phyloP scores from a whole-genome alignment of 108 stramenopile species.

The Conticribra weissflogii region DNA sequence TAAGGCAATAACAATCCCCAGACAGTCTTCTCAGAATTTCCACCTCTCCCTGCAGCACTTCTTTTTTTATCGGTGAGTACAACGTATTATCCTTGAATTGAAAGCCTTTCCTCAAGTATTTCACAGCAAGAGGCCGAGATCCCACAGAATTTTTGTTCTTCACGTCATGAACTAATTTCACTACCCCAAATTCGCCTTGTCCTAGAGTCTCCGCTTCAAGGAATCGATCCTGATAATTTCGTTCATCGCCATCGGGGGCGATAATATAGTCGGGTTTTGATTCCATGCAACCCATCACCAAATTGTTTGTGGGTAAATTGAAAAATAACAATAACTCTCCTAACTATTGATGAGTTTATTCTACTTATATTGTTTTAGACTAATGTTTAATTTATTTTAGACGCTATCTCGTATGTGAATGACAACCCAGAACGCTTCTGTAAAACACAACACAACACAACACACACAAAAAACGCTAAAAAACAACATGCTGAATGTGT shows the following conservation, averaged over 20 bases:
- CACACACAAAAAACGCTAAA: too few species aligned
- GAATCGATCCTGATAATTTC: conserved; percentile 70
- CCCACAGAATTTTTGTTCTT: conserved; percentile 14
- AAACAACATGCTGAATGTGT: too few species aligned
- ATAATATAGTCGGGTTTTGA: conserved; percentile 42
- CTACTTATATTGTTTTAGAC: too few species aligned
- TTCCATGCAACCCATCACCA: conserved; percentile 25
- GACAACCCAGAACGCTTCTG: too few species aligned
- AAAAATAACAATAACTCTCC: too few species aligned
- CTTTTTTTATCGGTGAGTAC: conserved; percentile 76
- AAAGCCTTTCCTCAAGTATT: conserved; percentile 73
- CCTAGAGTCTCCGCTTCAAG: conserved; percentile 70
- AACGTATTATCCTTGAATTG: conserved; percentile 81
- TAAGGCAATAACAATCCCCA: conserved; percentile 50
- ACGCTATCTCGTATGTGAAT: too few species aligned
- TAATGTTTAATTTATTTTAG: too few species aligned
- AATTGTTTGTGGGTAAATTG: not conserved
- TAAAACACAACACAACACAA: too few species aligned
- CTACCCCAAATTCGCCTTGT: conserved; percentile 82
- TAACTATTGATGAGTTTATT: too few species aligned
- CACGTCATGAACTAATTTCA: conserved; percentile 77
- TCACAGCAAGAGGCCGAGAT: conserved; percentile 64
- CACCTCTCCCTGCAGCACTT: conserved; percentile 64
- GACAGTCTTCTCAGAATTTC: conserved; percentile 68
- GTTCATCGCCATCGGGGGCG: conserved; percentile 54